Evolutionary conservation across 495 filamentous ascomycete species (phyloP).

Genomic region (Pyrenula massariospora): DNA sequence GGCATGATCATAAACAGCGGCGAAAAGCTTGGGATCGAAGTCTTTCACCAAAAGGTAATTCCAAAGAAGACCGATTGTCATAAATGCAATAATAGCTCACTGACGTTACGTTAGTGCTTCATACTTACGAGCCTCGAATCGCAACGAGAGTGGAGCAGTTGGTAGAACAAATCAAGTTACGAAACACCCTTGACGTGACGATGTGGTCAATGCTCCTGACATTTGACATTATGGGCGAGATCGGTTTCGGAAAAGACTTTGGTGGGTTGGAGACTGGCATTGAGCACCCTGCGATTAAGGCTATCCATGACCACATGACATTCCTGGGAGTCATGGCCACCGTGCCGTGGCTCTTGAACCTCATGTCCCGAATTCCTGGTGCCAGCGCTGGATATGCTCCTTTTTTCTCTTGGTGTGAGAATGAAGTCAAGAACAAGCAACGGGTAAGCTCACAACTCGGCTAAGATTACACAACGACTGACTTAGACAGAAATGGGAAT

Average conservation of each 20-base stretch:
- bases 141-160: conserved; percentile 6
- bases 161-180: conserved; percentile 4
- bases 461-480: background rate
- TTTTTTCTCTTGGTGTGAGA: conserved; percentile 5
- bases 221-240: conserved; percentile 63
- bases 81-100: background rate
- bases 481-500: conserved; percentile 1
- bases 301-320: conserved; percentile 8
- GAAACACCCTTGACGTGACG: conserved; percentile 33
- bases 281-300: conserved; percentile 44
- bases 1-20: conserved; percentile 17
- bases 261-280: conserved; percentile 50
- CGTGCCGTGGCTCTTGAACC: conserved; percentile 12
- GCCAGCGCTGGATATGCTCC: conserved; percentile 5
- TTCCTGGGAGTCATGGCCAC: conserved; percentile 9
- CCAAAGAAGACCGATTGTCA: background rate
- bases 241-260: conserved; percentile 61
- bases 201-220: conserved; percentile 55
- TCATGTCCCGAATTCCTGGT: conserved; percentile 8
- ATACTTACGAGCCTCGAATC: conserved; percentile 6
- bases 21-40: conserved; percentile 26
- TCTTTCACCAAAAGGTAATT: conserved; percentile 15
- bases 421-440: conserved; percentile 5
- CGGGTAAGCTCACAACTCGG: background rate
- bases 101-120: conserved; percentile 2